These are phyloP conservation scores for Theobroma grandiflorum DNA, from an alignment of 441 rosid species.

Conservation along the genomic window DNA sequence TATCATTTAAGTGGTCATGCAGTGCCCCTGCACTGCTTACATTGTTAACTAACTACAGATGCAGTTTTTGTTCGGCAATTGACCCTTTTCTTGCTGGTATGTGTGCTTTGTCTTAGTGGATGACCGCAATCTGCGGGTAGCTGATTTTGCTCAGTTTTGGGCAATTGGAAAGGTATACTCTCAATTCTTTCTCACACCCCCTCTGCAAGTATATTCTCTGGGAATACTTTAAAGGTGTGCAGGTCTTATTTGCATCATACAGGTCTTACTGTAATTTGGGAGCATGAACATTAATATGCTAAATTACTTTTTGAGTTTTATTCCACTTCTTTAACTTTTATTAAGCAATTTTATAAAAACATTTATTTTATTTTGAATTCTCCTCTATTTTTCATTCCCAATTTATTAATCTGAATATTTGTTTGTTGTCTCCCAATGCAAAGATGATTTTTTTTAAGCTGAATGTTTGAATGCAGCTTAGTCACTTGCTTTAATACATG, in stretches of 20 bases:
- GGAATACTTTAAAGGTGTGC: conserved; percentile 55
- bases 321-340: not conserved
- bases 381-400: not conserved
- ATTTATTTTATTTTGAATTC: not conserved
- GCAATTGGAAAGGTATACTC: conserved; percentile 99
- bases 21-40: conserved; percentile 86
- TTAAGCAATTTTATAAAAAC: not conserved
- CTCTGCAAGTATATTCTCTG: conserved; percentile 55
- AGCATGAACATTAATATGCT: conserved; percentile 23
- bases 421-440: not conserved
- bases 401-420: not conserved
- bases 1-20: conserved; percentile 79
- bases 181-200: conserved; percentile 67
- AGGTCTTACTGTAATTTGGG: conserved; percentile 34
- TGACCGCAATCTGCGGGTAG: conserved; percentile 99
- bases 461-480: not conserved
- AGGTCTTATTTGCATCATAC: conserved; percentile 40
- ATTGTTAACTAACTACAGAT: conserved; percentile 85
- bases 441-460: not conserved
- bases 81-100: conserved; percentile 97
- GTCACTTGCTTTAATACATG: not conserved
- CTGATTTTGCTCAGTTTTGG: conserved; percentile 99
- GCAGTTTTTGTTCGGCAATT: conserved; percentile 98
- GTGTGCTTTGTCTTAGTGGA: conserved; percentile 99
- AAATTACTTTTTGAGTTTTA: conserved; percentile 8